Percentiles rank a stretch among this genome's conserved stretches.
Evolutionary conservation across 345 rosid genomes (phyloP).

Genomic region (Arabidopsis suecica): DNA sequence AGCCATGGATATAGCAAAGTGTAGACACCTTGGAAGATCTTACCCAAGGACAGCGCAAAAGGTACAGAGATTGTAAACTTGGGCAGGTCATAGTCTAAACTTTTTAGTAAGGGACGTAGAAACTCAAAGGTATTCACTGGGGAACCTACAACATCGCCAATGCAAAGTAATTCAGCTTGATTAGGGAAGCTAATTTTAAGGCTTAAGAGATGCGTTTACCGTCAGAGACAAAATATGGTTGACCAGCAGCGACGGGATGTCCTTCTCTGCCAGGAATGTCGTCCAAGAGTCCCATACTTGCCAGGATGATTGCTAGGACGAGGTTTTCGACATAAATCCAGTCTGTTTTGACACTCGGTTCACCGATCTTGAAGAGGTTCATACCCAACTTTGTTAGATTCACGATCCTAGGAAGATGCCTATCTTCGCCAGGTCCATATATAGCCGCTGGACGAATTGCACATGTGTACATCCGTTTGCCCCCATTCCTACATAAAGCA

Average conservation of each 20-base stretch:
- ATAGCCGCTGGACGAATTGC: slow-evolving; percentile 94
- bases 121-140: slow-evolving; percentile 91
- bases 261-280: slow-evolving; percentile 78
- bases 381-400: slow-evolving; percentile 74
- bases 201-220: slow-evolving; percentile 54
- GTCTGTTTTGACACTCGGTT: slow-evolving; percentile 72
- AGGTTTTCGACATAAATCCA: slow-evolving; percentile 93
- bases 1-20: slow-evolving; percentile 82
- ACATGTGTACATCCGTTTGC: slow-evolving; percentile 71
- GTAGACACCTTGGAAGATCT: slow-evolving; percentile 60
- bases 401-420: slow-evolving; percentile 88
- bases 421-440: slow-evolving; percentile 93
- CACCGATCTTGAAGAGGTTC: slow-evolving; percentile 66
- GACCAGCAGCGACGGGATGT: slow-evolving; percentile 83
- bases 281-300: slow-evolving; percentile 93
- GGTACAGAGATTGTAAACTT: slow-evolving; percentile 60
- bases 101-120: slow-evolving; percentile 65
- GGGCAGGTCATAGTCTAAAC: slow-evolving; percentile 78
- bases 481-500: slow-evolving; percentile 53
- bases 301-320: slow-evolving; percentile 74
- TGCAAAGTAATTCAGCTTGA: not conserved
- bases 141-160: slow-evolving; percentile 55
- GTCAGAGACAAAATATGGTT: slow-evolving; percentile 91
- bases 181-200: not conserved
- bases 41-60: slow-evolving; percentile 64